Percentiles rank a stretch among this genome's conserved stretches.
Evolutionary conservation across 164 flowering plant genomes (phyloP).

Genomic region (Brasenia schreberi): DNA sequence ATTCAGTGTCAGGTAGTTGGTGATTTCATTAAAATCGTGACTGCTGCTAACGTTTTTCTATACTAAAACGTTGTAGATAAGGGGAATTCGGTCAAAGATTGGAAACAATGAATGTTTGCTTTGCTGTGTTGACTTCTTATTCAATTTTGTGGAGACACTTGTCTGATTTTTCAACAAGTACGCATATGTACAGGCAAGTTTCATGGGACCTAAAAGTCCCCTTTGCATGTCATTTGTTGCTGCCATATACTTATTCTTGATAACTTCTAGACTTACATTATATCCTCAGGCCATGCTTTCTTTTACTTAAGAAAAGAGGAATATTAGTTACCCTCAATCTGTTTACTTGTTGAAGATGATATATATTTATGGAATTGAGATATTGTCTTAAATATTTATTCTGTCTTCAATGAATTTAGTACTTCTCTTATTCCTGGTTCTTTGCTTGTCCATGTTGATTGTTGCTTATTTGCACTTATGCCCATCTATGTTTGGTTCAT

Average conservation of each 20-base stretch:
- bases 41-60: background rate
- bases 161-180: slow-evolving; percentile 97
- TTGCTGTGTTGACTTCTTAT: slow-evolving; percentile 93
- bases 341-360: no score
- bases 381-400: no score
- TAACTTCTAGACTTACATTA: no score
- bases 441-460: no score
- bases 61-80: slow-evolving; percentile 38
- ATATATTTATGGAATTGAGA: background rate
- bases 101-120: slow-evolving; percentile 95
- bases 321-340: no score
- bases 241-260: no score
- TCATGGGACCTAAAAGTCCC: background rate
- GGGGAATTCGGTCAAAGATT: slow-evolving; percentile 93
- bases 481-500: no score
- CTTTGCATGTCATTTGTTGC: no score
- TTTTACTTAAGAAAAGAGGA: no score
- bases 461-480: no score
- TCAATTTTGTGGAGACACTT: slow-evolving; percentile 92
- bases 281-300: no score
- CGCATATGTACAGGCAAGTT: slow-evolving; percentile 88
- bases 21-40: background rate
- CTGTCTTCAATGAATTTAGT: background rate
- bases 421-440: background rate
- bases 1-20: background rate